A percentile compares a stretch with the other conserved stretches of the same genome.
Conservation (phyloP, 192 early-diverging fungal genomes). For the Coemansia sp. region DNA sequence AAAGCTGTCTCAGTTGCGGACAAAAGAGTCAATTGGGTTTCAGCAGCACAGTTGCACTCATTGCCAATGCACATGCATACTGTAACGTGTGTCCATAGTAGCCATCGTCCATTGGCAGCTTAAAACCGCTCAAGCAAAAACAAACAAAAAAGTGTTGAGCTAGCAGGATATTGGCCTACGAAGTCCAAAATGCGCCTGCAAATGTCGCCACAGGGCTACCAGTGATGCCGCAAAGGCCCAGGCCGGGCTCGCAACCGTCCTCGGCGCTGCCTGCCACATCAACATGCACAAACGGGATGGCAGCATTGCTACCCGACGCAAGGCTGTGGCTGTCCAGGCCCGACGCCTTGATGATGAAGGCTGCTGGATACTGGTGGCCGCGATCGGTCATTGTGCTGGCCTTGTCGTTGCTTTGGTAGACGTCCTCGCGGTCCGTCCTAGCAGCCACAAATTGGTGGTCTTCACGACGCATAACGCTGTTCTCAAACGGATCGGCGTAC, state of each 20-base stretch:
- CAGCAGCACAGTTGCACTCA: neutral
- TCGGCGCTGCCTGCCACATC: slow-evolving; percentile 84
- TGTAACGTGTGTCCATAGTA: too few species aligned
- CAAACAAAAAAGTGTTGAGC: neutral
- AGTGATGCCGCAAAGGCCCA: slow-evolving; percentile 68
- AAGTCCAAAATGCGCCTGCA: slow-evolving; percentile 66
- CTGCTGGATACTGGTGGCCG: slow-evolving; percentile 86
- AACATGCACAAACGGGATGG: slow-evolving; percentile 79
- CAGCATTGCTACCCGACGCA: slow-evolving; percentile 54
- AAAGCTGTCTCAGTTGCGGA: neutral
- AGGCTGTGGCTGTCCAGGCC: slow-evolving; percentile 73
- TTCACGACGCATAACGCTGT: slow-evolving; percentile 77
- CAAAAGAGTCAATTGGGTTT: neutral
- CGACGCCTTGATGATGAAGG: slow-evolving; percentile 76
- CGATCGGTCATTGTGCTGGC: slow-evolving; percentile 70
- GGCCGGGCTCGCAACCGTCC: slow-evolving; percentile 60
- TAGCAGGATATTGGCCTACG: neutral
- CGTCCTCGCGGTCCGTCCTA: slow-evolving; percentile 72
- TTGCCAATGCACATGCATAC: too few species aligned
- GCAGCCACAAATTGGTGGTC: slow-evolving; percentile 66
- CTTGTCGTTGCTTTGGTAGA: slow-evolving; percentile 77
- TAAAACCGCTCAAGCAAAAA: neutral
- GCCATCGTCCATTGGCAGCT: too few species aligned
- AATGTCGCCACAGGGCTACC: slow-evolving; percentile 77
- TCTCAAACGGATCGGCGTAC: slow-evolving; percentile 78